Base-by-base conservation (phyloP, 495 filamentous ascomycete species). In the Jackrogersella multiformis region DNA sequence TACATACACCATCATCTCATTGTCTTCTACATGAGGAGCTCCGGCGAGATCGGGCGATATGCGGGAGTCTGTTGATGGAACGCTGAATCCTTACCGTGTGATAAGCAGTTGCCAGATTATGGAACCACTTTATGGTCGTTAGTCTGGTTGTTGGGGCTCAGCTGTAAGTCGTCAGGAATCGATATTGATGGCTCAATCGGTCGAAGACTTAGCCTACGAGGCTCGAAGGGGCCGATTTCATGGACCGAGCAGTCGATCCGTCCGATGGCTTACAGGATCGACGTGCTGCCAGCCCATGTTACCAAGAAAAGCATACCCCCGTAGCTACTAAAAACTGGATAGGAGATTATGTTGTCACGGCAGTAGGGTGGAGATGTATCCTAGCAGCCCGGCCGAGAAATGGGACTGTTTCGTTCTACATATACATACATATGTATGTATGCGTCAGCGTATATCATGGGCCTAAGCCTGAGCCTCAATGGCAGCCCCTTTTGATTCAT, bases 101-200 rank as follows among this genome's bases (percentile, higher is more conserved):
- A 52, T 30, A 23, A 52, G 48, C 16, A 26, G 48, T 66, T 55
- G 55, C 53, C 26, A 45, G 62, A 66, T 66, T 38, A 28, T 66
- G 38, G 62, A 21, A 54, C 62, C 46, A 66, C 48, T 23, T 28
- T 42, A n/a, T 21, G 35, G 23, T 49, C 38, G 36, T 60, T 34
- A 41, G 34, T 10, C 34, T 23, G 21, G n/a, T 8, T 36, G 13
- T 15, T 26, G 49, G 18, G 34, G 32, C 20, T 12, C 10, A 38
- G 16, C 15, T 23, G 15, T 48, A 48, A 53, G 41, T 61, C 36
- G 41, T 36, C 26, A 5, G 13, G 15, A 41, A 12, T n/a, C n/a
- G n/a, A n/a, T n/a, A n/a, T n/a, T n/a, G n/a, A n/a, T 13, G 23
- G 16, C 2, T 34, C 54, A 13, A 49, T 55, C 26, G 39, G 48